Base-by-base conservation (phyloP, 306 rosid species). In the Vigna mungo region DNA sequence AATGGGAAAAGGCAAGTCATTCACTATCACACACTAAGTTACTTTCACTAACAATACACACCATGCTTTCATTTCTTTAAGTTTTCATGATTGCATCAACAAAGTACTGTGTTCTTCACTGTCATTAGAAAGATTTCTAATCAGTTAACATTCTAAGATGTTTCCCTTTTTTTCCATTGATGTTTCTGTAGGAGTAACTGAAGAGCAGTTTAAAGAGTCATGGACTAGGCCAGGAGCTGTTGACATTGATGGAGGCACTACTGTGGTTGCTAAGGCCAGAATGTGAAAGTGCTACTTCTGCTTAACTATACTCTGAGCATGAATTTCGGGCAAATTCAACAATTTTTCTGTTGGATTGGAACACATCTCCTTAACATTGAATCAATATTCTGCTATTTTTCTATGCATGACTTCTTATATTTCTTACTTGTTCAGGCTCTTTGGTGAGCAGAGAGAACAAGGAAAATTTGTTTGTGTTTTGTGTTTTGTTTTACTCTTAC, bases 1-100 rank as follows among this genome's bases (percentile, higher is more conserved):
- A n/a, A 95, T 95, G 99, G 99, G 97, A 62, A 92, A 91, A 88
- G 99, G 97, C 64, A 86, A 81, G 84, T 82, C 76, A 55, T 12
- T 13, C 53, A 7, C 7, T 61, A 0, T 15, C 12, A 32, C 66
- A n/a, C 13, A 23, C 32, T 23, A 23, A 23, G 27, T 23, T 23
- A 23, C 2, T 23, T 2, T 23, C 27, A 23, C 27, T 36, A 47
- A 70, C 34, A 56, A 12, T 36, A 27, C 27, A 54, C 43, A n/a
- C n/a, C 27, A 48, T 65, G 44, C 4, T 23, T 23, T 23, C 27
- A 23, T 23, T 23, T 23, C 27, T 23, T 2, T 23, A 23, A 23
- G 27, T 23, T 23, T 25, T 25, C 27, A 25, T 25, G 27, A 2
- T 25, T 25, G 27, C 27, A 25, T 25, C 27, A 25, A 2, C 27